Evolutionary conservation across 1,139 yeast genomes (phyloP), one percentile per base, ranked within the genome.

Genomic region (Ogataea hybrid): DNA sequence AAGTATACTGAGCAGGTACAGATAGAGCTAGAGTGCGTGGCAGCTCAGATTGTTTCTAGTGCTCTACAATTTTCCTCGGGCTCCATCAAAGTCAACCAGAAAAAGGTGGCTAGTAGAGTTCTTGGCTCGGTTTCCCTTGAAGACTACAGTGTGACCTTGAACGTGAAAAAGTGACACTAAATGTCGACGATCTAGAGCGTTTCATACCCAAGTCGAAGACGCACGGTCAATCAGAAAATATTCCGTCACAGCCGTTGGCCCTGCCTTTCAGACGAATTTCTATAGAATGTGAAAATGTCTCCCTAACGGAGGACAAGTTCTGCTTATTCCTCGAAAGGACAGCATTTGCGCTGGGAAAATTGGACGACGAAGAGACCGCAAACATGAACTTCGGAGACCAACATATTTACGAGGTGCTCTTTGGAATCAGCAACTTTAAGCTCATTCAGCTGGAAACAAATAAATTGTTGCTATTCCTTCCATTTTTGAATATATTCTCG

Each of bases 401-500:
- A 11, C 35, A 35, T 23, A 25, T 39, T 4, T 32, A 32, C 37
- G 42, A 38, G 10, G 5, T 44, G 3, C 29, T 43, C 2, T 12
- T 44, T n/a, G 41, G 44, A 10, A 17, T 43, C 4, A 40, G 43
- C 18, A 47, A 50, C 7, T 23, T 48, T 9, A 45, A 43, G 29
- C 25, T 48, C 6, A 11, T 23, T 6, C 18, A 32, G 6, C 4
- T 9, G n/a, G 29, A 28, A 9, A 20, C 36, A 11, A 20, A 38
- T 16, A 30, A 39, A 14, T 18, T 43, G 8, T 25, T 37, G 10
- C 14, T 45, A 2, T 48, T 41, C 29, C 12, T 48, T 11, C 53
- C 53, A 5, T 50, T 48, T 22, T 25, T 50, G 29, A 48, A 43
- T 27, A 11, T 46, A 3, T 39, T 44, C 10, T 35, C 45, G 2